Percentiles rank a stretch among this genome's conserved stretches.
These are phyloP conservation scores for Apiotrichum porosum DNA, from an alignment of 1,284 basidiomycete species.

Conservation along the genomic window DNA sequence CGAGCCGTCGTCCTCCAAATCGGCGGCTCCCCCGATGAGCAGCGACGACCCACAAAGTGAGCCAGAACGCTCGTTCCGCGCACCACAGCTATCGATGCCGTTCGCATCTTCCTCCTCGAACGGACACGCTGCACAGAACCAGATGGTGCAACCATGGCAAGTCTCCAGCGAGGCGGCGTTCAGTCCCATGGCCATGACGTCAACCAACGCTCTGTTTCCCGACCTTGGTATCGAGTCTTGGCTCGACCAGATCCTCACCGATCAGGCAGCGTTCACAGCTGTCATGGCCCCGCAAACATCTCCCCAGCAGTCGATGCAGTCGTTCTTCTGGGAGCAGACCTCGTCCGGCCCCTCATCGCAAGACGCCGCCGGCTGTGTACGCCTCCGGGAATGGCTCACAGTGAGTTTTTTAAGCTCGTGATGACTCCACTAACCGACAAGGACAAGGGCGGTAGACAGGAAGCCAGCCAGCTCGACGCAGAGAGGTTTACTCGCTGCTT, in stretches of 20 bases:
- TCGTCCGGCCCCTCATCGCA: background rate
- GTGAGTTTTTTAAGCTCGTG: background rate
- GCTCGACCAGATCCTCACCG: slow-evolving; percentile 11
- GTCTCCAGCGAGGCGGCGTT: too few species aligned
- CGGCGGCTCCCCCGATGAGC: too few species aligned
- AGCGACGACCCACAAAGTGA: too few species aligned
- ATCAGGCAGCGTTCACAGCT: background rate
- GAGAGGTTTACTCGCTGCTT: slow-evolving; percentile 5
- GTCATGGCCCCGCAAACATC: background rate
- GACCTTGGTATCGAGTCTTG: slow-evolving; percentile 8
- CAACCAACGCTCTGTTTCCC: background rate
- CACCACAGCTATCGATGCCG: too few species aligned
- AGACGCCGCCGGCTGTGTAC: background rate
- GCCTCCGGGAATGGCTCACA: background rate
- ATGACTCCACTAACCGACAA: too few species aligned
- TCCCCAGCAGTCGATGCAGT: background rate
- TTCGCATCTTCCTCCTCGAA: too few species aligned
- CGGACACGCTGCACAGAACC: too few species aligned
- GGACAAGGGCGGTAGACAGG: background rate
- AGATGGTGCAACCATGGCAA: too few species aligned
- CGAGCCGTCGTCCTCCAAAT: too few species aligned
- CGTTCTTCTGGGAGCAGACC: background rate
- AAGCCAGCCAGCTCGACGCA: background rate
- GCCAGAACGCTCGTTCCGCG: too few species aligned
- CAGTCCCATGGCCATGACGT: background rate